Percentiles rank a stretch among this genome's conserved stretches.
Evolutionary conservation across 495 filamentous ascomycete species (phyloP).

Genomic region (Aspergillus homomorphus): DNA sequence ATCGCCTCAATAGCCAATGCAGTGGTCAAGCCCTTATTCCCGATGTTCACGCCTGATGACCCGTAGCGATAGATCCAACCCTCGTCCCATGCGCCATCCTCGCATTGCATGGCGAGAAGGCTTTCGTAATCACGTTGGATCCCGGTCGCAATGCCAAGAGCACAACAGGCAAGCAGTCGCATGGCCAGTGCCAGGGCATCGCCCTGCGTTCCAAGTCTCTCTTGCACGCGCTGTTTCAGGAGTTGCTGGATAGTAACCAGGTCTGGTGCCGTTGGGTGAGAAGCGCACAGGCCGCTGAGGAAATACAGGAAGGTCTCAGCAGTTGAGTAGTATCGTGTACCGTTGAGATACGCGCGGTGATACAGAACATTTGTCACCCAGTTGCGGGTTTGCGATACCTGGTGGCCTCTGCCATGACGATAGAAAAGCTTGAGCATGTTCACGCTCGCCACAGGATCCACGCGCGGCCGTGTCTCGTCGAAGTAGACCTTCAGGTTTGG

Average conservation of each 20-base stretch:
- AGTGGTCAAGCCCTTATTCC: conserved; percentile 16
- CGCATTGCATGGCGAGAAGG: conserved; percentile 68
- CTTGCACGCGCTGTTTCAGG: conserved; percentile 13
- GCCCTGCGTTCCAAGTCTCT: conserved; percentile 11
- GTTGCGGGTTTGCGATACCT: conserved; percentile 39
- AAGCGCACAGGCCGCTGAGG: conserved; percentile 3
- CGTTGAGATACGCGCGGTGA: conserved; percentile 22
- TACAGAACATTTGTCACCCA: conserved; percentile 18
- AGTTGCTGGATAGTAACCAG: background rate
- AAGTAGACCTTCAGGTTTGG: conserved; percentile 22
- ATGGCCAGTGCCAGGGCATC: conserved; percentile 19
- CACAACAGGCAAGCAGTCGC: conserved; percentile 16
- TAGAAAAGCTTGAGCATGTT: conserved; percentile 23
- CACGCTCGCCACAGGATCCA: conserved; percentile 20
- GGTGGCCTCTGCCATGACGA: conserved; percentile 23
- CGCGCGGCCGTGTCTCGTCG: conserved; percentile 12
- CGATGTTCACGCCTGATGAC: background rate
- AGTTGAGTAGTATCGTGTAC: conserved; percentile 22
- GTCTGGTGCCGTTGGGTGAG: background rate
- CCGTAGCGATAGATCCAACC: conserved; percentile 10
- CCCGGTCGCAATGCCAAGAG: conserved; percentile 6
- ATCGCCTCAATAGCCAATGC: conserved; percentile 14
- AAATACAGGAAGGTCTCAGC: conserved; percentile 25
- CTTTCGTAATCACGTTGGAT: conserved; percentile 65
- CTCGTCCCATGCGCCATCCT: conserved; percentile 30